Percentiles rank a stretch among this genome's conserved stretches.
Conservation (phyloP, 176 grass and related monocot species). For the Juncus inflexus region DNA sequence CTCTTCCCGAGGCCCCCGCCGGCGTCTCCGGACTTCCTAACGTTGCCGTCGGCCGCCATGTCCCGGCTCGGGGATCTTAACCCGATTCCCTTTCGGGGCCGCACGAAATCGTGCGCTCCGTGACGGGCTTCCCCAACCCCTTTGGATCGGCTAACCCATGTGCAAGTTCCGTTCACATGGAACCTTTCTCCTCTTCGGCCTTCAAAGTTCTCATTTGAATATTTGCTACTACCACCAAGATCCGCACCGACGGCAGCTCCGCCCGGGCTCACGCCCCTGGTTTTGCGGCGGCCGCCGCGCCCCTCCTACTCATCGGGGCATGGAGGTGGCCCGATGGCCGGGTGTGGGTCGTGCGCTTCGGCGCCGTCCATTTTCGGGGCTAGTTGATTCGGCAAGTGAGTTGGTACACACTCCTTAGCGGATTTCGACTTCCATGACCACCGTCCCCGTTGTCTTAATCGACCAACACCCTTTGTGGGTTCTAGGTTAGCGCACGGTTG, state of each 20-base stretch:
- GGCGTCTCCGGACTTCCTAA: constrained; percentile 32
- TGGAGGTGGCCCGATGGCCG: constrained; percentile 39
- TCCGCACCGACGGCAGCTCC: constrained; percentile 47
- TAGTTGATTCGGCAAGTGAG: constrained; percentile 85
- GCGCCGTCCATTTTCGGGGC: constrained; percentile 62
- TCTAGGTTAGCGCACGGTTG: constrained; percentile 35
- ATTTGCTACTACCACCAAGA: constrained; percentile 69
- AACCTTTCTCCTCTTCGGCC: constrained; percentile 54
- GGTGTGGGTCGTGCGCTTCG: constrained; percentile 60
- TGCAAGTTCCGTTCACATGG: constrained; percentile 59
- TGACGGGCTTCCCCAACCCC: constrained; percentile 35
- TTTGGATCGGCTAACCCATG: constrained; percentile 49
- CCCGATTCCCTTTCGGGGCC: constrained; percentile 6
- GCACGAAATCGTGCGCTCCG: constrained; percentile 5
- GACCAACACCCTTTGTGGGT: constrained; percentile 52
- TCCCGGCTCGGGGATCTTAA: constrained; percentile 31
- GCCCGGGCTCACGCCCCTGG: constrained; percentile 41
- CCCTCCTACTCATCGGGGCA: constrained; percentile 49
- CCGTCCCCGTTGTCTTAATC: constrained; percentile 36
- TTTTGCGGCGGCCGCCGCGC: constrained; percentile 35
- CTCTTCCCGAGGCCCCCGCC: constrained; percentile 12
- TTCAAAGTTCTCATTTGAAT: constrained; percentile 69
- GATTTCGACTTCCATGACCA: constrained; percentile 58
- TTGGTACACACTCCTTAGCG: constrained; percentile 68
- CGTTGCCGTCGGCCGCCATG: constrained; percentile 30